A percentile compares a stretch with the other conserved stretches of the same genome.
These are phyloP conservation scores for Pseudotsuga menziesii DNA, from an alignment of 75 land plant species.

Conservation along the genomic window DNA sequence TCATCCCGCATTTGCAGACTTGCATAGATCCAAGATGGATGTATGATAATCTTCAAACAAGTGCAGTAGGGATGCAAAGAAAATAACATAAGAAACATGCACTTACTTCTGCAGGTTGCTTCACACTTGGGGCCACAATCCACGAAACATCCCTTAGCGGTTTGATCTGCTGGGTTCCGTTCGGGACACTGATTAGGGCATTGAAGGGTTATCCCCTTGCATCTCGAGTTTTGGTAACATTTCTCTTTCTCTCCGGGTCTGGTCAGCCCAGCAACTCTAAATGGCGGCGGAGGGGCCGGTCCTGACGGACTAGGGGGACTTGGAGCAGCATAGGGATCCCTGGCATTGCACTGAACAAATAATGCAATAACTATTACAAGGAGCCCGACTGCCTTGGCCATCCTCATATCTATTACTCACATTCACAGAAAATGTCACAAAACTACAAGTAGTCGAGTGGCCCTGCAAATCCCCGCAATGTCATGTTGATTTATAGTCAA, in stretches of 20 bases:
- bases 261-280: neutral
- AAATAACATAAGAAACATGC: too few relatives aligned
- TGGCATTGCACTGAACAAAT: neutral
- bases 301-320: neutral
- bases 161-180: conserved; percentile 21
- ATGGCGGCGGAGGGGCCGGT: conserved; percentile 5
- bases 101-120: conserved; percentile 48
- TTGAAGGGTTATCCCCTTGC: conserved; percentile 9
- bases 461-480: too few relatives aligned
- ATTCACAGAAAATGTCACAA: too few relatives aligned
- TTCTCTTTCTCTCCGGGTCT: neutral
- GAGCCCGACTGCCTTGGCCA: too few relatives aligned
- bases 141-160: conserved; percentile 41
- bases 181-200: conserved; percentile 46
- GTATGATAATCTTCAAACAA: too few relatives aligned
- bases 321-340: conserved; percentile 5
- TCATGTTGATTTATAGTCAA: too few relatives aligned
- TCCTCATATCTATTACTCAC: too few relatives aligned
- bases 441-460: too few relatives aligned
- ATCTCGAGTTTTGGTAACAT: conserved; percentile 7
- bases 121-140: conserved; percentile 52
- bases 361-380: too few relatives aligned
- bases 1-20: too few relatives aligned
- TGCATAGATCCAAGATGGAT: too few relatives aligned
- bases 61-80: too few relatives aligned